These are phyloP conservation scores for Coriaria nepalensis DNA, from an alignment of 306 rosid genomes.

Conservation along the genomic window DNA sequence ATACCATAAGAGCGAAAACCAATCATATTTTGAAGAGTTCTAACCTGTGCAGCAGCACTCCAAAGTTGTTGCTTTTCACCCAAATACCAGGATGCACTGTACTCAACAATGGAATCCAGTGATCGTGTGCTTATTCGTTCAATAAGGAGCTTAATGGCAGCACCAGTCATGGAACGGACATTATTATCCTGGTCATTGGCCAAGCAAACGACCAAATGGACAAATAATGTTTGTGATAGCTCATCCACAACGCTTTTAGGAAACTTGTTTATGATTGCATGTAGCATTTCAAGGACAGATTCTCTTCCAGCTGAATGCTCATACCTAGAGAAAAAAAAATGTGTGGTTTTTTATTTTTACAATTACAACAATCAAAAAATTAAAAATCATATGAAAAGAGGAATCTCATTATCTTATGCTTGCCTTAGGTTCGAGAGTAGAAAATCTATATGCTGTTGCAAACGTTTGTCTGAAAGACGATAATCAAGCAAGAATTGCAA, in stretches of 20 bases:
- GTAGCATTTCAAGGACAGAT: constrained; percentile 86
- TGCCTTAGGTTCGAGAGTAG: constrained; percentile 70
- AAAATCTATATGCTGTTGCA: constrained; percentile 71
- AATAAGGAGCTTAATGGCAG: constrained; percentile 56
- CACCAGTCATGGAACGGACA: constrained; percentile 77
- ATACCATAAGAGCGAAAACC: background rate
- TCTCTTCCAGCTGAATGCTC: constrained; percentile 78
- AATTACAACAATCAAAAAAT: constrained; percentile 15
- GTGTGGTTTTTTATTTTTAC: too few species aligned
- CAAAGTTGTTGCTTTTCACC: constrained; percentile 53
- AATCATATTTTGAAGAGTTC: background rate
- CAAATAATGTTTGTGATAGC: constrained; percentile 60
- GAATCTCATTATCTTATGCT: constrained; percentile 9
- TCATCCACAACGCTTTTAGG: constrained; percentile 59
- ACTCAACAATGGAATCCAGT: constrained; percentile 46
- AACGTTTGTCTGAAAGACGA: constrained; percentile 52
- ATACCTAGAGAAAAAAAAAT: too few species aligned
- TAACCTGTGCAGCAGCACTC: constrained; percentile 89
- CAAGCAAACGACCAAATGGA: constrained; percentile 72
- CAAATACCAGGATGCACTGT: constrained; percentile 66
- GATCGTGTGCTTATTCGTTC: constrained; percentile 37
- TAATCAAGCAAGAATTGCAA: constrained; percentile 80
- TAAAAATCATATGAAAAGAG: background rate
- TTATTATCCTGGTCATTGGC: constrained; percentile 62
- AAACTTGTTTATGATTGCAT: constrained; percentile 57